Percentiles rank a stretch among this genome's conserved stretches.
Conservation (phyloP, 179 eudicot species). For the Drosera spatulata region DNA sequence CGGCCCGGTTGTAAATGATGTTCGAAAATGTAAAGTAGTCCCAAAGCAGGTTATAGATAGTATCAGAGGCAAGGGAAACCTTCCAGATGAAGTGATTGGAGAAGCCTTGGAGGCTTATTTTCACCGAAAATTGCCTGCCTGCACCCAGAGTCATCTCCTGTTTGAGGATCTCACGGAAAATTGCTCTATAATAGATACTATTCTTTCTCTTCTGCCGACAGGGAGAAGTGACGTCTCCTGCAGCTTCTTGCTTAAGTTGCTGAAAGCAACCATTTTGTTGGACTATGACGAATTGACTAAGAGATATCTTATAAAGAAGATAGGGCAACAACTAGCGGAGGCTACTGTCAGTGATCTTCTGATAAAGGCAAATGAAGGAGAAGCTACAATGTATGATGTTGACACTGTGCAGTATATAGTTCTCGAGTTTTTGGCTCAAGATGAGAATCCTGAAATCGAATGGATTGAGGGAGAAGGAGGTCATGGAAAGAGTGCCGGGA, state of each 20-base stretch:
- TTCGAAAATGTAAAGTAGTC: conserved; percentile 36
- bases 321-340: conserved; percentile 13
- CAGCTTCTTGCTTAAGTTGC: conserved; percentile 1
- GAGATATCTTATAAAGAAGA: not conserved
- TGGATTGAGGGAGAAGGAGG: conserved; percentile 29
- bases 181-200: not conserved
- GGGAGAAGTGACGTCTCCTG: not conserved
- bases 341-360: conserved; percentile 69
- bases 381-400: conserved; percentile 46
- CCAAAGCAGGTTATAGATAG: conserved; percentile 51
- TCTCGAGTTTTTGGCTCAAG: conserved; percentile 48
- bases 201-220: not conserved
- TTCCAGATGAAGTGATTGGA: conserved; percentile 67
- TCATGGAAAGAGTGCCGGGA: conserved; percentile 30
- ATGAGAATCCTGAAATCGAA: conserved; percentile 32
- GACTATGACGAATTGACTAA: not conserved
- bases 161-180: not conserved
- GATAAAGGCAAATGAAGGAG: conserved; percentile 49
- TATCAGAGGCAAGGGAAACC: conserved; percentile 40
- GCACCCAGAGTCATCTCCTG: conserved; percentile 42
- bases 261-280: conserved; percentile 18
- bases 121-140: conserved; percentile 48
- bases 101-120: conserved; percentile 85
- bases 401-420: conserved; percentile 43
- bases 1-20: conserved; percentile 39